Percentiles rank a stretch among this genome's conserved stretches.
These are phyloP conservation scores for Bolboschoenus planiculmis DNA, from an alignment of 176 grass and related monocot species.

Conservation along the genomic window DNA sequence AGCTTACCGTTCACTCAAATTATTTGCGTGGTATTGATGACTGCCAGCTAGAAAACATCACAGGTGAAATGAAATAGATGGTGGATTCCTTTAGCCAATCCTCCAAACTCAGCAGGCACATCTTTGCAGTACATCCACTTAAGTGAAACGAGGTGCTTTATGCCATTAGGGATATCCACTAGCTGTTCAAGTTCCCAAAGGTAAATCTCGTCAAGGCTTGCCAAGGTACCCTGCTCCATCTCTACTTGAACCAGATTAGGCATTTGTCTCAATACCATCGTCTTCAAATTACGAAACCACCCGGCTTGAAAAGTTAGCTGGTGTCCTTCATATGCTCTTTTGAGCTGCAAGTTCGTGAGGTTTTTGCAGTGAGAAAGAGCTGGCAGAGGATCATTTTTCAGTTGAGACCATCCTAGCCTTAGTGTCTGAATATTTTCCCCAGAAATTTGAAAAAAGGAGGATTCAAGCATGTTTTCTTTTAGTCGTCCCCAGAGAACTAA, in stretches of 20 bases:
- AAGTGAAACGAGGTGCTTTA: constrained; percentile 1
- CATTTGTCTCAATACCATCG: neutral
- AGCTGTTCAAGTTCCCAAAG: neutral
- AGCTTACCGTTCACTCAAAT: too few species aligned
- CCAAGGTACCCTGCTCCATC: constrained; percentile 13
- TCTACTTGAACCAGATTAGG: neutral
- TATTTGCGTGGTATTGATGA: neutral
- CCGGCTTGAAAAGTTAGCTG: neutral
- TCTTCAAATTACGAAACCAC: constrained; percentile 19
- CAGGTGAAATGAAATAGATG: neutral
- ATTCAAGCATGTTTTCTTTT: constrained; percentile 24
- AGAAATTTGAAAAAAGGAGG: constrained; percentile 20
- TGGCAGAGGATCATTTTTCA: constrained; percentile 12
- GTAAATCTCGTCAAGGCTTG: constrained; percentile 8
- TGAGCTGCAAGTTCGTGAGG: constrained; percentile 19
- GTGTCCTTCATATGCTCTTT: constrained; percentile 7
- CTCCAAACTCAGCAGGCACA: neutral
- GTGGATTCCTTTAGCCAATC: neutral
- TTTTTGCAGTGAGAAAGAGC: constrained; percentile 6
- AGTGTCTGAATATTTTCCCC: constrained; percentile 1
- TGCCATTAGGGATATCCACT: neutral
- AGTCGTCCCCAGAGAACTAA: constrained; percentile 23
- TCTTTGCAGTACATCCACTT: neutral
- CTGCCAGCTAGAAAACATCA: neutral
- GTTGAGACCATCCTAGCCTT: neutral